Percentiles rank a stretch among this genome's conserved stretches.
phyloP scores from a whole-genome alignment of 768 basidiomycete genomes.

The Imleria badia region DNA sequence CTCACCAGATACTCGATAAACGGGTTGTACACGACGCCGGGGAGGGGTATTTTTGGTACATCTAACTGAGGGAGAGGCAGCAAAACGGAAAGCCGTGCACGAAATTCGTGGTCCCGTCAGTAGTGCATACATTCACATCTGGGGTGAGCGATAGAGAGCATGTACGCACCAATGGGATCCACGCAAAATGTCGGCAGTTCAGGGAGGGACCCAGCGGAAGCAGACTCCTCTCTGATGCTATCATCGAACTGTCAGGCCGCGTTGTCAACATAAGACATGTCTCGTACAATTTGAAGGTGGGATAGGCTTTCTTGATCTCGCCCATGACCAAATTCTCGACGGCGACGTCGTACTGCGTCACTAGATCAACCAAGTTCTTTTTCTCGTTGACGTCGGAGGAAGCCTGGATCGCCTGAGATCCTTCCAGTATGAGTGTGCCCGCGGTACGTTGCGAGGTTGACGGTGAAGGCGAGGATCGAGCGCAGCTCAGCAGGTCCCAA shows the following conservation, averaged over 20 bases:
- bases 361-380: too few relatives aligned
- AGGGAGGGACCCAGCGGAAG: too few relatives aligned
- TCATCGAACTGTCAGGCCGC: background rate
- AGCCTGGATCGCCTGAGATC: too few relatives aligned
- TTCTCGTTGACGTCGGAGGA: too few relatives aligned
- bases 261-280: background rate
- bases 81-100: constrained; percentile 84
- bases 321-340: too few relatives aligned
- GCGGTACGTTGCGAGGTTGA: constrained; percentile 71
- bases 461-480: constrained; percentile 60
- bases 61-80: constrained; percentile 88
- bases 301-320: constrained; percentile 82
- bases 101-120: constrained; percentile 92
- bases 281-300: constrained; percentile 79
- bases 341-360: too few relatives aligned
- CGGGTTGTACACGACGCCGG: constrained; percentile 93
- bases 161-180: too few relatives aligned
- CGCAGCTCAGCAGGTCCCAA: constrained; percentile 48
- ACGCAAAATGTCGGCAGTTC: too few relatives aligned
- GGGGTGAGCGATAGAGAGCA: too few relatives aligned
- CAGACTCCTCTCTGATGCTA: constrained; percentile 92
- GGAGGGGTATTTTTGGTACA: constrained; percentile 75
- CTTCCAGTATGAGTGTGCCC: too few relatives aligned
- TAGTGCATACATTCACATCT: too few relatives aligned
- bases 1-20: too few relatives aligned